These are phyloP conservation scores for Eucommia ulmoides DNA, from an alignment of 257 asterid species.

Conservation along the genomic window DNA sequence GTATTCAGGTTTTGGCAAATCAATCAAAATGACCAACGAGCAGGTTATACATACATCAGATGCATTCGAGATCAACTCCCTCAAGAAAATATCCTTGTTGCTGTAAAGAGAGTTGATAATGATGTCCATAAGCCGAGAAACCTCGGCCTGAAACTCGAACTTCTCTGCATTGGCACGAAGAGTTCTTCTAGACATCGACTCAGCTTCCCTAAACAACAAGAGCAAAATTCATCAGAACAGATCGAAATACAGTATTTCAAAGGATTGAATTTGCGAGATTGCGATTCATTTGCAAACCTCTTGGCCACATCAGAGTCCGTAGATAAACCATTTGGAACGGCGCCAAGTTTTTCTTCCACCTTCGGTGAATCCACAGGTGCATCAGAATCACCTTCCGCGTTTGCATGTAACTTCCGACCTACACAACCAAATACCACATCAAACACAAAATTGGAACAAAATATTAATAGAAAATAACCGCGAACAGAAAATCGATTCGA, in stretches of 20 bases:
- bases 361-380: slow-evolving; percentile 69
- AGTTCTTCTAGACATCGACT: slow-evolving; percentile 62
- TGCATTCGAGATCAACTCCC: slow-evolving; percentile 95
- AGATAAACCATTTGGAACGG: slow-evolving; percentile 66
- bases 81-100: slow-evolving; percentile 86
- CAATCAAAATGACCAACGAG: neutral
- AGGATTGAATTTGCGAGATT: too few relatives aligned
- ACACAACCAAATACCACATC: neutral
- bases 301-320: slow-evolving; percentile 84
- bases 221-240: too few relatives aligned
- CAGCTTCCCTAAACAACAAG: slow-evolving; percentile 50
- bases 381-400: slow-evolving; percentile 62
- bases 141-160: slow-evolving; percentile 97
- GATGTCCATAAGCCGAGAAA: slow-evolving; percentile 93
- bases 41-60: slow-evolving; percentile 60
- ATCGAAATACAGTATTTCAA: too few relatives aligned
- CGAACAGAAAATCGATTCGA: neutral
- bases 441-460: neutral
- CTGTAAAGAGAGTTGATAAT: slow-evolving; percentile 95
- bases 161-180: slow-evolving; percentile 77
- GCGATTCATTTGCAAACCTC: slow-evolving; percentile 29
- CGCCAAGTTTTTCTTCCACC: slow-evolving; percentile 80
- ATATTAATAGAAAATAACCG: too few relatives aligned
- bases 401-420: slow-evolving; percentile 67
- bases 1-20: too few relatives aligned